Evolutionary conservation across 345 rosid genomes (phyloP).

Genomic region (Limnanthes douglasii): DNA sequence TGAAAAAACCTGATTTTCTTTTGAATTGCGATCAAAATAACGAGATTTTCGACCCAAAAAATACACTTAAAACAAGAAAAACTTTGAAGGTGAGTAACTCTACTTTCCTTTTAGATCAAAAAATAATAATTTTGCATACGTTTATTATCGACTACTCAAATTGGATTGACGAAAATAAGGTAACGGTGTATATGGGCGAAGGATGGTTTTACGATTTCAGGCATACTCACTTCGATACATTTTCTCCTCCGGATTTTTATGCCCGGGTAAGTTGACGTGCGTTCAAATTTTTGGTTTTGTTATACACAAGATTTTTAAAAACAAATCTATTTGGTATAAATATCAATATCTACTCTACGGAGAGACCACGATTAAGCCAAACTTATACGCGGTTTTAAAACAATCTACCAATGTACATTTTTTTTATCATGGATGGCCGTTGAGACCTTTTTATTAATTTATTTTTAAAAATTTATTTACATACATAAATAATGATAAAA

Average conservation of each 20-base stretch:
- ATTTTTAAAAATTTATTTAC: too few species aligned
- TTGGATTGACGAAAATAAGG: slow-evolving; percentile 4
- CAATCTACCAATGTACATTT: too few species aligned
- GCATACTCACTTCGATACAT: slow-evolving; percentile 18
- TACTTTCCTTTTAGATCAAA: background rate
- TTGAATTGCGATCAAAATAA: slow-evolving; percentile 19
- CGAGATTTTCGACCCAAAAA: slow-evolving; percentile 54
- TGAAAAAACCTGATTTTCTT: slow-evolving; percentile 48
- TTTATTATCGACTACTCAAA: background rate
- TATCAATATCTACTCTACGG: too few species aligned
- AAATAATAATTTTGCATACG: too few species aligned
- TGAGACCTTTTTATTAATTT: too few species aligned
- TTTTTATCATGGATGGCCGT: too few species aligned
- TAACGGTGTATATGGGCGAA: slow-evolving; percentile 22
- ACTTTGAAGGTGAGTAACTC: slow-evolving; percentile 14
- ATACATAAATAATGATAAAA: too few species aligned
- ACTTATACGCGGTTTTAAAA: too few species aligned
- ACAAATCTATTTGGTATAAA: too few species aligned
- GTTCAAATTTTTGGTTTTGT: too few species aligned
- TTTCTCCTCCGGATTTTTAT: slow-evolving; percentile 20
- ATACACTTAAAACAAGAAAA: slow-evolving; percentile 15
- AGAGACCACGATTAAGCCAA: too few species aligned
- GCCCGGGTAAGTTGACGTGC: slow-evolving; percentile 15
- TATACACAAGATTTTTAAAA: too few species aligned
- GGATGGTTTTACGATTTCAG: slow-evolving; percentile 22